Evolutionary conservation across 2,329 filamentous ascomycete genomes (phyloP).

Genomic region (Sclerotinia spermophila): DNA sequence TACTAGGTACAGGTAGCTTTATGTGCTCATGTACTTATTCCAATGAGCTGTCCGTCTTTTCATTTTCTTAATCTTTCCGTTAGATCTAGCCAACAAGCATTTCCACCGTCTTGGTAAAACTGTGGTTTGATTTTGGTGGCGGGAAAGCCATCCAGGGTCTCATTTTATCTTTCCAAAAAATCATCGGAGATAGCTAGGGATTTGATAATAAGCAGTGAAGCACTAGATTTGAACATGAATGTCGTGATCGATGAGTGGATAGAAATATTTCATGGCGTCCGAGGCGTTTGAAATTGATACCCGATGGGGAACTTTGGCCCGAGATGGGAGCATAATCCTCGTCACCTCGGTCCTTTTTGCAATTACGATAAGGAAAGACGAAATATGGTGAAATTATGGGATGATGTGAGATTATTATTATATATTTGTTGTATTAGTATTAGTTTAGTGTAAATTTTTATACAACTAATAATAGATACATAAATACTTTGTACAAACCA

Average conservation of each 20-base stretch:
- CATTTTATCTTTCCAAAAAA: neutral
- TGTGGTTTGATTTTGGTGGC: neutral
- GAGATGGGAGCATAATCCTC: neutral
- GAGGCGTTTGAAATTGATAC: neutral
- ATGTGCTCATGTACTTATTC: constrained; percentile 1
- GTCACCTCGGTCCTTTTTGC: constrained; percentile 3
- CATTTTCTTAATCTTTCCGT: neutral
- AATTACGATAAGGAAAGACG: neutral
- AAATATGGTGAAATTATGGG: neutral
- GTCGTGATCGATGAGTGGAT: constrained; percentile 1
- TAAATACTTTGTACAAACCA: neutral
- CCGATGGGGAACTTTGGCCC: neutral
- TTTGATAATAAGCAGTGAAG: constrained; percentile 1
- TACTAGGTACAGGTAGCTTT: neutral
- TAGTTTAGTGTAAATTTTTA: neutral
- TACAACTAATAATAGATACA: neutral
- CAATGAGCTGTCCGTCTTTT: neutral
- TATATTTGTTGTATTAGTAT: neutral
- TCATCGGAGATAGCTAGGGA: neutral
- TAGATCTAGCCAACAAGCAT: neutral
- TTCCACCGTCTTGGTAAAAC: neutral
- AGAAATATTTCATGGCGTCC: neutral
- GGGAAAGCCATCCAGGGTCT: neutral
- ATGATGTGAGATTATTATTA: neutral
- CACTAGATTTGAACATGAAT: neutral